Evolutionary conservation across 306 rosid genomes (phyloP).

Genomic region (Acacia melanoxylon): DNA sequence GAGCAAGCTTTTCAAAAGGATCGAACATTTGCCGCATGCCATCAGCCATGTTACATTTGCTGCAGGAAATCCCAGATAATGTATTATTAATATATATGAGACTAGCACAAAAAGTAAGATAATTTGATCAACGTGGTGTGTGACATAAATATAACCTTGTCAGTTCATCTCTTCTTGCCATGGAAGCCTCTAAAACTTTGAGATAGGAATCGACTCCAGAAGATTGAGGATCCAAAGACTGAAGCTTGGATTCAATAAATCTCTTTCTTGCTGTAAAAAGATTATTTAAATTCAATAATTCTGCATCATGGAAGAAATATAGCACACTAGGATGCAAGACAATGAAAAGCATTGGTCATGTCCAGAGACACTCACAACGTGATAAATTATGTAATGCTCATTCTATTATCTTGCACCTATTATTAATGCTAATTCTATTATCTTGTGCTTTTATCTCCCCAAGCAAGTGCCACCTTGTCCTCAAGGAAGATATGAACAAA

Average conservation of each 20-base stretch:
- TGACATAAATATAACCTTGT: slow-evolving; percentile 58
- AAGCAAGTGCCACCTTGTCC: not conserved
- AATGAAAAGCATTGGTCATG: slow-evolving; percentile 21
- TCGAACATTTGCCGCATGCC: slow-evolving; percentile 97
- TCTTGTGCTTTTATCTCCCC: not conserved
- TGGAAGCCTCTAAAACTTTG: slow-evolving; percentile 63
- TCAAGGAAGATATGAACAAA: not conserved
- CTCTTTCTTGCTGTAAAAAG: slow-evolving; percentile 80
- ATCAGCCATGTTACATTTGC: slow-evolving; percentile 84
- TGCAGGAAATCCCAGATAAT: slow-evolving; percentile 48
- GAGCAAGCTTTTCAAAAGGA: slow-evolving; percentile 93
- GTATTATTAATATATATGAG: slow-evolving; percentile 38
- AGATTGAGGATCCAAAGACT: slow-evolving; percentile 67
- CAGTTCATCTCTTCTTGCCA: slow-evolving; percentile 77
- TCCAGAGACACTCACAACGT: not conserved
- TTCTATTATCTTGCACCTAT: slow-evolving; percentile 15
- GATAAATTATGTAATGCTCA: slow-evolving; percentile 20
- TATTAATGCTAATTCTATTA: not conserved
- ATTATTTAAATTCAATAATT: slow-evolving; percentile 18
- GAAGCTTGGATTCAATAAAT: slow-evolving; percentile 74
- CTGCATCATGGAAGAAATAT: slow-evolving; percentile 13
- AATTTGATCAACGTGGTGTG: slow-evolving; percentile 12
- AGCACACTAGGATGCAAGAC: slow-evolving; percentile 10
- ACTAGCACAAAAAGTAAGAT: slow-evolving; percentile 6
- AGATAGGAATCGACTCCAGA: slow-evolving; percentile 65